Conservation (phyloP, 768 basidiomycete genomes). For the Pulveroboletus sp. region DNA sequence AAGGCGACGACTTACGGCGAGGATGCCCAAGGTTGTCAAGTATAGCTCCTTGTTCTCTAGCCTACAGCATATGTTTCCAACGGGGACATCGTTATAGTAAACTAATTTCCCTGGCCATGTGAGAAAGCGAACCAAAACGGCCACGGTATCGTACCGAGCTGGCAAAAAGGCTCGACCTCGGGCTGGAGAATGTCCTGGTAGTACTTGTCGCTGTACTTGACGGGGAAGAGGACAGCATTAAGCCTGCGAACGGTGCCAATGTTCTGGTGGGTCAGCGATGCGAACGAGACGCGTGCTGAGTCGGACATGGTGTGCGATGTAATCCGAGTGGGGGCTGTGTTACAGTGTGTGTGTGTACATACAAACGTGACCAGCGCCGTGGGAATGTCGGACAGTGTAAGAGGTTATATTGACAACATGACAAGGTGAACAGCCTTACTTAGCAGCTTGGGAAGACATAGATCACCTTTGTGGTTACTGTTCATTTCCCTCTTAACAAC, state of each 20-base stretch:
- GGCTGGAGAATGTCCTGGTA: constrained; percentile 75
- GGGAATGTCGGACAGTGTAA: constrained; percentile 19
- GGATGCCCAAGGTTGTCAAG: constrained; percentile 90
- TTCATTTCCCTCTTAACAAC: constrained; percentile 22
- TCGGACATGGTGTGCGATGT: constrained; percentile 17
- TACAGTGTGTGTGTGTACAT: constrained; percentile 14
- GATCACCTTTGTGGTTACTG: constrained; percentile 14
- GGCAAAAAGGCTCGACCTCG: constrained; percentile 83
- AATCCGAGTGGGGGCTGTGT: too few relatives aligned
- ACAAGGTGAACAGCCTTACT: constrained; percentile 7
- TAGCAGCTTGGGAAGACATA: constrained; percentile 13
- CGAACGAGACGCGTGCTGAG: constrained; percentile 58
- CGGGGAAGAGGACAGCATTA: constrained; percentile 81
- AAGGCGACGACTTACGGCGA: constrained; percentile 59
- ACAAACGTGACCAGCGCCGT: constrained; percentile 17
- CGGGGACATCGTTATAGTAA: constrained; percentile 91
- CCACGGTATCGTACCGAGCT: constrained; percentile 56
- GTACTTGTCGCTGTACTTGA: constrained; percentile 87
- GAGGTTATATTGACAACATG: constrained; percentile 2
- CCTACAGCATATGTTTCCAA: constrained; percentile 85
- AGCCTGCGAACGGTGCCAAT: constrained; percentile 65
- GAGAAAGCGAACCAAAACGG: constrained; percentile 17
- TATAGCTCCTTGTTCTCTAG: constrained; percentile 68
- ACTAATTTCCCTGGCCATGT: constrained; percentile 45
- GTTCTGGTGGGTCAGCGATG: constrained; percentile 78